Conservation (phyloP, 148 eudicot genomes). For the Suaeda aralocaspica region DNA sequence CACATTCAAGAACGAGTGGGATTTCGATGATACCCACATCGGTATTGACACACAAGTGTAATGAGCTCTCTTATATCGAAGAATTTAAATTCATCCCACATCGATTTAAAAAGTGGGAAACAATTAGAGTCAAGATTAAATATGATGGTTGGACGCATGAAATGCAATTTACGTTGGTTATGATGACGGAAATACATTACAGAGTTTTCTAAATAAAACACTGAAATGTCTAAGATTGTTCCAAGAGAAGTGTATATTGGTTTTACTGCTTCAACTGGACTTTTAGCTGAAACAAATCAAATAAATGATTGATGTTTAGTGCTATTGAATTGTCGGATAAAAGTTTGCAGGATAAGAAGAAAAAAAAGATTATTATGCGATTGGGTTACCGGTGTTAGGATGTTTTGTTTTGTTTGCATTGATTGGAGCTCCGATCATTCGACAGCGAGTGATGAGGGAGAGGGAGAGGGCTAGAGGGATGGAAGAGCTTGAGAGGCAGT, state of each 20-base stretch:
- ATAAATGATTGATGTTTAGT: constrained; percentile 54
- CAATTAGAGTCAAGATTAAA: constrained; percentile 39
- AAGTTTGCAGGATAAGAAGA: constrained; percentile 31
- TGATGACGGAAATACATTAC: constrained; percentile 33
- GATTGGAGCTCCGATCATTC: constrained; percentile 23
- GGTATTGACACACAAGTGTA: constrained; percentile 51
- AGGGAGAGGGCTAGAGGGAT: constrained; percentile 30
- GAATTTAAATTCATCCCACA: constrained; percentile 34
- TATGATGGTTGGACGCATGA: constrained; percentile 47
- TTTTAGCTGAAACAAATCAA: constrained; percentile 45
- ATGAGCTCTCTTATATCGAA: constrained; percentile 32
- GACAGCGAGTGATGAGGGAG: constrained; percentile 17
- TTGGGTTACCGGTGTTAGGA: constrained; percentile 33
- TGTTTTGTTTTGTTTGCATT: constrained; percentile 16
- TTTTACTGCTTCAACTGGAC: constrained; percentile 65
- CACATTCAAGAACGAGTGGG: constrained; percentile 59
- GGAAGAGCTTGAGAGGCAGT: constrained; percentile 42
- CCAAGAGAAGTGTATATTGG: constrained; percentile 46
- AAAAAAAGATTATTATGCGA: constrained; percentile 14
- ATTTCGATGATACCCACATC: constrained; percentile 53
- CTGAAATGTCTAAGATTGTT: constrained; percentile 37
- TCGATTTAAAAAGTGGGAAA: constrained; percentile 49
- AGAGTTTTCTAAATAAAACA: constrained; percentile 37
- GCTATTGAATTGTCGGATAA: constrained; percentile 33
- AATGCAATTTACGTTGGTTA: constrained; percentile 40